phyloP scores from a whole-genome alignment of 192 early-diverging fungal genomes.

The Kickxella alabastrina region DNA sequence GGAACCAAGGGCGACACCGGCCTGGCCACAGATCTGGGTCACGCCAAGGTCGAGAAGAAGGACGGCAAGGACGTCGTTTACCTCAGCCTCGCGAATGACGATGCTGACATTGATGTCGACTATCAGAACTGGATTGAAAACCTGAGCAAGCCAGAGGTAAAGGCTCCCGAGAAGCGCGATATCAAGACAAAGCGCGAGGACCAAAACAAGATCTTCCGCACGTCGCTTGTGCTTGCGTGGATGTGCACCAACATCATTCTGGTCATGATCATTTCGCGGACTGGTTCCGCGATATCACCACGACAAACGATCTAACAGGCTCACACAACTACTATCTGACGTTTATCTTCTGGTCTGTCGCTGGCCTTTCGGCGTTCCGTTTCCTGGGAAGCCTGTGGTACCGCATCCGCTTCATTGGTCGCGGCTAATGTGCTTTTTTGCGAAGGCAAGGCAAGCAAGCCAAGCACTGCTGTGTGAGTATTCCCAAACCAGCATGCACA shows the following conservation, averaged over 20 bases:
- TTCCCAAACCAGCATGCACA: too few relatives aligned
- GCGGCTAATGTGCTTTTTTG: slow-evolving; percentile 4
- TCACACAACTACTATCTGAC: slow-evolving; percentile 72
- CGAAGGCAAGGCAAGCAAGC: too few relatives aligned
- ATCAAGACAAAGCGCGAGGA: slow-evolving; percentile 85
- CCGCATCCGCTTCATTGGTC: slow-evolving; percentile 52
- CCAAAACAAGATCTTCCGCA: slow-evolving; percentile 85
- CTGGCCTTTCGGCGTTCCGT: slow-evolving; percentile 64
- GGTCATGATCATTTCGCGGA: slow-evolving; percentile 63
- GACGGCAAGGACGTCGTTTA: slow-evolving; percentile 68
- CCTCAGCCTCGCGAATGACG: slow-evolving; percentile 69
- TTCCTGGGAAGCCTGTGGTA: slow-evolving; percentile 75
- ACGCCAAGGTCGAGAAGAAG: slow-evolving; percentile 68
- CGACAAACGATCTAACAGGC: slow-evolving; percentile 27
- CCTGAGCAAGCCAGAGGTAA: slow-evolving; percentile 51
- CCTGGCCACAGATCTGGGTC: slow-evolving; percentile 65
- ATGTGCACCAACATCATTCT: slow-evolving; percentile 79
- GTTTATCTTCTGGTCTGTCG: slow-evolving; percentile 86
- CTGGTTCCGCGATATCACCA: slow-evolving; percentile 44
- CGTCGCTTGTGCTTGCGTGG: slow-evolving; percentile 76
- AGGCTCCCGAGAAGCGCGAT: slow-evolving; percentile 50
- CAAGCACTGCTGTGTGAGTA: too few relatives aligned
- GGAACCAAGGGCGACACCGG: slow-evolving; percentile 90
- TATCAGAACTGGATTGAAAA: slow-evolving; percentile 76
- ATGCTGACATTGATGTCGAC: slow-evolving; percentile 73